These are phyloP conservation scores for Epipyxis sp. DNA, from an alignment of 108 stramenopile genomes.

Conservation along the genomic window DNA sequence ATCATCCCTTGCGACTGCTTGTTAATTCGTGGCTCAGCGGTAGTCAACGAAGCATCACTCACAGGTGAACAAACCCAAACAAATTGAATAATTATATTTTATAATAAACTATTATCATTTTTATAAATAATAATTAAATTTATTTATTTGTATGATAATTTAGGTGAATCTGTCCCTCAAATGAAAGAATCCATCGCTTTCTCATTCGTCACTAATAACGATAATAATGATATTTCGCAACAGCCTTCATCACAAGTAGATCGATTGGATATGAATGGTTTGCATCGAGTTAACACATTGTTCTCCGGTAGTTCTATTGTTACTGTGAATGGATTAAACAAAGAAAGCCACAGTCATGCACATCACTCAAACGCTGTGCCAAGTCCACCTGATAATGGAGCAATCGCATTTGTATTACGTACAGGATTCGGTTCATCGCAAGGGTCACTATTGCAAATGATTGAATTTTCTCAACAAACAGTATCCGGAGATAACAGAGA, in stretches of 20 bases:
- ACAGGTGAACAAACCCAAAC: too few relatives aligned
- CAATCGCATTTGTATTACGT: slow-evolving; percentile 82
- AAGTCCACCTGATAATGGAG: slow-evolving; percentile 80
- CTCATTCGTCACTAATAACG: neutral
- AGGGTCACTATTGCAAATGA: slow-evolving; percentile 95
- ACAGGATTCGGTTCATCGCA: slow-evolving; percentile 77
- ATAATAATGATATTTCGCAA: neutral
- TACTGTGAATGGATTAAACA: neutral
- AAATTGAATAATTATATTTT: too few relatives aligned
- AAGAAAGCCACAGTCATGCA: neutral
- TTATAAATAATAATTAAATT: too few relatives aligned
- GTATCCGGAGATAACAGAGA: slow-evolving; percentile 87
- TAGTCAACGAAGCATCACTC: slow-evolving; percentile 32
- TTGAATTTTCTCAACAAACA: slow-evolving; percentile 92
- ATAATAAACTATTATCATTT: too few relatives aligned
- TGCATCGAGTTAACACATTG: neutral
- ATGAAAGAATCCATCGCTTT: slow-evolving; percentile 86
- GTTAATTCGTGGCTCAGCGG: slow-evolving; percentile 66
- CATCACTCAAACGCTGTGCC: slow-evolving; percentile 2
- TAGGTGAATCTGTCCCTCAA: slow-evolving; percentile 69
- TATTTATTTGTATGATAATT: too few relatives aligned
- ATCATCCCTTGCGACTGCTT: slow-evolving; percentile 89
- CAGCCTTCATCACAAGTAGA: too few relatives aligned
- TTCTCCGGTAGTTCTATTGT: slow-evolving; percentile 31
- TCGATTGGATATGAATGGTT: slow-evolving; percentile 48